phyloP scores from a whole-genome alignment of 352 stramenopile genomes.

The Pelagophyceae sp. region DNA sequence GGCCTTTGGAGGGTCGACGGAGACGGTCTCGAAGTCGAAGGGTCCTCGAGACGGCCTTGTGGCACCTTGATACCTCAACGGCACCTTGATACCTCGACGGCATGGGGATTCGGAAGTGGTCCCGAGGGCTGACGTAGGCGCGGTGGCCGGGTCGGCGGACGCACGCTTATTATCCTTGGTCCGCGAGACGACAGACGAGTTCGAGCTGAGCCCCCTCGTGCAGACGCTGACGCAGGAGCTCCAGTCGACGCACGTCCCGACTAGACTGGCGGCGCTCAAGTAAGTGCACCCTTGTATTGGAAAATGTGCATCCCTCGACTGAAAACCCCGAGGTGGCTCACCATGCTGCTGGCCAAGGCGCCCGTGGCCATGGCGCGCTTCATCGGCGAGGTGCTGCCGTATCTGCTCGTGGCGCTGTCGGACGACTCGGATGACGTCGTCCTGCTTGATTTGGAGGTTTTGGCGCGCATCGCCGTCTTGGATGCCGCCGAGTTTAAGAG shows the following conservation, averaged over 20 bases:
- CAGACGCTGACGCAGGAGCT: slow-evolving; percentile 86
- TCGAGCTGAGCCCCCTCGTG: slow-evolving; percentile 84
- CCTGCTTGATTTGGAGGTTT: slow-evolving; percentile 85
- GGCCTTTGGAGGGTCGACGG: too few relatives aligned
- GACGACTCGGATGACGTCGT: slow-evolving; percentile 92
- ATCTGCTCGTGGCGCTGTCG: slow-evolving; percentile 87
- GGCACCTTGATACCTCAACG: too few relatives aligned
- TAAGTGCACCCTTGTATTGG: too few relatives aligned
- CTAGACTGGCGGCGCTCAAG: slow-evolving; percentile 71
- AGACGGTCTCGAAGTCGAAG: too few relatives aligned
- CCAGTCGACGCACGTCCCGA: slow-evolving; percentile 87
- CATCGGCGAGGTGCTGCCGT: slow-evolving; percentile 79
- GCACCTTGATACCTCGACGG: too few relatives aligned
- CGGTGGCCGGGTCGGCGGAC: slow-evolving; percentile 92
- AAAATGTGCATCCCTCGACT: too few relatives aligned
- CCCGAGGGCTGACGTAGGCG: too few relatives aligned
- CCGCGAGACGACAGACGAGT: slow-evolving; percentile 67
- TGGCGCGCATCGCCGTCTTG: slow-evolving; percentile 79
- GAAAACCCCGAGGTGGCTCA: too few relatives aligned
- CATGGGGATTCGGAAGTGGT: too few relatives aligned
- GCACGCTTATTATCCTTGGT: slow-evolving; percentile 88
- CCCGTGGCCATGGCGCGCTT: slow-evolving; percentile 80
- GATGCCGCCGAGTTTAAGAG: slow-evolving; percentile 52
- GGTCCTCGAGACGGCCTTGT: too few relatives aligned
- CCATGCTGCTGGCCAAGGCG: slow-evolving; percentile 95